These are phyloP conservation scores for Sporothrix brunneoviolacea DNA, from an alignment of 2,329 filamentous ascomycete genomes.

Conservation along the genomic window DNA sequence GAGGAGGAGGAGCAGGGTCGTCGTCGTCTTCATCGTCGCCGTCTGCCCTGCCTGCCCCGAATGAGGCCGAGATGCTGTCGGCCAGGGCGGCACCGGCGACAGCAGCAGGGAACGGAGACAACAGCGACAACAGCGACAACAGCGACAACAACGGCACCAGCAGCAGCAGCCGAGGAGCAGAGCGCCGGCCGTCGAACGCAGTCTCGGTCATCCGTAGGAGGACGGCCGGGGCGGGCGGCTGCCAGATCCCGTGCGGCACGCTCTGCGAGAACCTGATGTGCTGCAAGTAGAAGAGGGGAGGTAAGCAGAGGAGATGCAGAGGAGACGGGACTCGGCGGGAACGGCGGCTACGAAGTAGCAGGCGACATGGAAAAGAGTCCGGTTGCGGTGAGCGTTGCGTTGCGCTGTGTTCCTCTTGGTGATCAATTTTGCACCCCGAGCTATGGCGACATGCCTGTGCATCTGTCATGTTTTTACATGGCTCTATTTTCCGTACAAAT, in stretches of 20 bases:
- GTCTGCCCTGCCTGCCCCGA: no score
- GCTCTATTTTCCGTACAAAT: not conserved
- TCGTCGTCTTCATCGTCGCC: no score
- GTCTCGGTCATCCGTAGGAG: conserved; percentile 21
- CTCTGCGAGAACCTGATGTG: conserved; percentile 47
- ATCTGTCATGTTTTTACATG: no score
- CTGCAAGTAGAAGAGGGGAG: conserved; percentile 31
- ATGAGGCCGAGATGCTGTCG: not conserved
- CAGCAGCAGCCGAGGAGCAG: not conserved
- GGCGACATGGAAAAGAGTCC: no score
- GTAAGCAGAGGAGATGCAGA: not conserved
- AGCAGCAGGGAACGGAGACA: not conserved
- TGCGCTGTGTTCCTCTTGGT: no score
- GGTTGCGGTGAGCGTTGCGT: no score
- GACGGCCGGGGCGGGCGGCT: conserved; percentile 29
- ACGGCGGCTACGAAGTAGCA: no score
- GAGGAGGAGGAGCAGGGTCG: not conserved
- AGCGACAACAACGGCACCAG: not conserved
- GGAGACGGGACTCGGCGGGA: not conserved
- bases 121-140: not conserved
- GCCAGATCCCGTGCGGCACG: conserved; percentile 46
- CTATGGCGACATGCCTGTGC: no score
- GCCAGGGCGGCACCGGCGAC: not conserved
- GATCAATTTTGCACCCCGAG: no score
- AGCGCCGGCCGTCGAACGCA: conserved; percentile 5